phyloP scores from a whole-genome alignment of 805 yeast species.

The Pachysolen tannophilus region DNA sequence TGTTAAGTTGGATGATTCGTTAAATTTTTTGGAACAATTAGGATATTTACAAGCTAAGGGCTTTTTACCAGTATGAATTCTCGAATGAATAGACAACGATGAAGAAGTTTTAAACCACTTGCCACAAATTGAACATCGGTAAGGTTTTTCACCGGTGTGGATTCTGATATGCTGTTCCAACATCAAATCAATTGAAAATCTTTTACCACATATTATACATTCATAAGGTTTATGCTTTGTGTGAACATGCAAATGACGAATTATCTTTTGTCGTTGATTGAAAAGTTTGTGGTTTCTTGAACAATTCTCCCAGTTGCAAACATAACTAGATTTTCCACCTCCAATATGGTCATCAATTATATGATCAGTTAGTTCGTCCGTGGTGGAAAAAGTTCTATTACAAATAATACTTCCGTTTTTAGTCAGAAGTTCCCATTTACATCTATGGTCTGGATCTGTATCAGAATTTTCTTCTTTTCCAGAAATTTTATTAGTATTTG shows the following conservation, averaged over 20 bases:
- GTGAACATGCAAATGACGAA: slow-evolving; percentile 84
- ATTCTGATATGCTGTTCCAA: slow-evolving; percentile 74
- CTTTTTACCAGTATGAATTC: slow-evolving; percentile 88
- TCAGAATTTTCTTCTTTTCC: neutral
- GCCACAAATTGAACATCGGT: slow-evolving; percentile 60
- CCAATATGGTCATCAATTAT: slow-evolving; percentile 62
- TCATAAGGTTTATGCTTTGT: slow-evolving; percentile 75
- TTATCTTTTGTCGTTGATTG: slow-evolving; percentile 75
- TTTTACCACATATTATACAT: slow-evolving; percentile 61
- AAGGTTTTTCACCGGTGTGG: slow-evolving; percentile 91
- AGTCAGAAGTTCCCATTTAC: slow-evolving; percentile 42
- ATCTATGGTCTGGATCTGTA: slow-evolving; percentile 13
- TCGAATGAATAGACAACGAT: slow-evolving; percentile 70
- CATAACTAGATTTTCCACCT: slow-evolving; percentile 60
- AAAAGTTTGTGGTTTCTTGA: slow-evolving; percentile 55
- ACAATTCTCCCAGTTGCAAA: slow-evolving; percentile 78
- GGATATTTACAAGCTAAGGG: slow-evolving; percentile 76
- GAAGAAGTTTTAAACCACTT: slow-evolving; percentile 79
- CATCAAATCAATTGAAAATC: slow-evolving; percentile 72
- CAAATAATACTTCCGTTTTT: slow-evolving; percentile 33
- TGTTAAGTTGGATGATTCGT: slow-evolving; percentile 82
- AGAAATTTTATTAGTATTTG: slow-evolving; percentile 1
- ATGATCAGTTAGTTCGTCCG: slow-evolving; percentile 66
- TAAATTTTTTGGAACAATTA: slow-evolving; percentile 76
- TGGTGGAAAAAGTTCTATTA: slow-evolving; percentile 34